These are phyloP conservation scores for Hansfordia pulvinata DNA, from an alignment of 2,329 filamentous ascomycete species.

Conservation along the genomic window DNA sequence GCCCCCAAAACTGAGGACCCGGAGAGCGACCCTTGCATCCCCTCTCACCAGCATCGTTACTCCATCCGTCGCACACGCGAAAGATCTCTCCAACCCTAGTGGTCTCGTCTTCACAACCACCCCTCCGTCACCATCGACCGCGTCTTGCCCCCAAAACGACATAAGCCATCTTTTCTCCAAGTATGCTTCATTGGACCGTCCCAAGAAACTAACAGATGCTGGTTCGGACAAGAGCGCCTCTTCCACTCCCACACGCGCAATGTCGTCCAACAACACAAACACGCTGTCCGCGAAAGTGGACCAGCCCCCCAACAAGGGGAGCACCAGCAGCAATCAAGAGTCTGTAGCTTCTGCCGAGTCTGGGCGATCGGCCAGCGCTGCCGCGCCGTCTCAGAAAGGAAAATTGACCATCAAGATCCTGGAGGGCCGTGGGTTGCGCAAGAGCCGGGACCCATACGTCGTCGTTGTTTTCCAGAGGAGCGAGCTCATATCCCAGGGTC, in stretches of 20 bases:
- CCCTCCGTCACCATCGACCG: conserved; percentile 34
- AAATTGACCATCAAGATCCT: conserved; percentile 82
- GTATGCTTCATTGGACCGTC: conserved; percentile 52
- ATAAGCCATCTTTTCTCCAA: conserved; percentile 25
- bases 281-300: too few species aligned
- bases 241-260: conserved; percentile 76
- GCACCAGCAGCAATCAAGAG: too few species aligned
- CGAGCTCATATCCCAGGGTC: conserved; percentile 85
- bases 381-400: conserved; percentile 63
- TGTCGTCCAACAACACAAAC: conserved; percentile 36
- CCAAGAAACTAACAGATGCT: conserved; percentile 83
- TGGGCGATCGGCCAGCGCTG: conserved; percentile 31
- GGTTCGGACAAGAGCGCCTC: conserved; percentile 77
- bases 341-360: too few species aligned
- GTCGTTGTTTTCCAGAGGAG: conserved; percentile 95
- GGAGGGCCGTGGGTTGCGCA: conserved; percentile 70
- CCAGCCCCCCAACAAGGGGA: too few species aligned
- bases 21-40: conserved; percentile 31
- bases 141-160: conserved; percentile 21
- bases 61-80: conserved; percentile 48
- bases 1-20: conserved; percentile 24
- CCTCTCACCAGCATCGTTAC: conserved; percentile 53
- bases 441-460: conserved; percentile 81
- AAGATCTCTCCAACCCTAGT: conserved; percentile 56
- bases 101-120: conserved; percentile 36